Evolutionary conservation across 345 rosid species (phyloP).

Genomic region (Dimocarpus longan): DNA sequence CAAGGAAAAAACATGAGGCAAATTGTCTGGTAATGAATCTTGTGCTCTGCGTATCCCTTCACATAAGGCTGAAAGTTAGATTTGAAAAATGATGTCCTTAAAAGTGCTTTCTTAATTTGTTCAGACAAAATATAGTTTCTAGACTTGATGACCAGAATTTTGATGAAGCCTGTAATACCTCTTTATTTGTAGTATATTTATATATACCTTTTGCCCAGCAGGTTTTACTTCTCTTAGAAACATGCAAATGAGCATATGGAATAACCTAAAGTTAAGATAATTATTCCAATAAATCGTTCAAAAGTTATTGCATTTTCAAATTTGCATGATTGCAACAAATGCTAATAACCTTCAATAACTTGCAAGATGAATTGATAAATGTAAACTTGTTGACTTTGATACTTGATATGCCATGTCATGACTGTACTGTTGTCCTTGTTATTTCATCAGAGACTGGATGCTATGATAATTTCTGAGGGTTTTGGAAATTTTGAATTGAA

Average conservation of each 20-base stretch:
- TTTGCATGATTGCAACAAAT: neutral
- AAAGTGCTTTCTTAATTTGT: neutral
- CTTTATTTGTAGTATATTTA: neutral
- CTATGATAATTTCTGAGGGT: neutral
- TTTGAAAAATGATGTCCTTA: neutral
- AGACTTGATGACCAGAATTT: neutral
- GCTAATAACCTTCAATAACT: neutral
- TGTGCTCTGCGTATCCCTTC: neutral
- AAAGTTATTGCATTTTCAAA: neutral
- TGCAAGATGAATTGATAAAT: neutral
- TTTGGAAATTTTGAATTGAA: neutral
- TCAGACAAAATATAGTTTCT: neutral
- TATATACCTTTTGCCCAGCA: neutral
- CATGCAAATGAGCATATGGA: neutral
- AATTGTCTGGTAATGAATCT: neutral
- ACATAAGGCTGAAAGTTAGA: neutral
- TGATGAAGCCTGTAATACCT: neutral
- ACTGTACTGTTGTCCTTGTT: neutral
- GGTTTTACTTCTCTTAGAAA: neutral
- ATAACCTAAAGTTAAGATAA: neutral
- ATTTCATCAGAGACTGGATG: neutral
- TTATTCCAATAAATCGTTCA: neutral
- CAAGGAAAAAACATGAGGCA: neutral
- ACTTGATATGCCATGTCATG: neutral
- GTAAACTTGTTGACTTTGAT: neutral